phyloP scores from a whole-genome alignment of 345 rosid species.

The Eucalyptus tenuipes region DNA sequence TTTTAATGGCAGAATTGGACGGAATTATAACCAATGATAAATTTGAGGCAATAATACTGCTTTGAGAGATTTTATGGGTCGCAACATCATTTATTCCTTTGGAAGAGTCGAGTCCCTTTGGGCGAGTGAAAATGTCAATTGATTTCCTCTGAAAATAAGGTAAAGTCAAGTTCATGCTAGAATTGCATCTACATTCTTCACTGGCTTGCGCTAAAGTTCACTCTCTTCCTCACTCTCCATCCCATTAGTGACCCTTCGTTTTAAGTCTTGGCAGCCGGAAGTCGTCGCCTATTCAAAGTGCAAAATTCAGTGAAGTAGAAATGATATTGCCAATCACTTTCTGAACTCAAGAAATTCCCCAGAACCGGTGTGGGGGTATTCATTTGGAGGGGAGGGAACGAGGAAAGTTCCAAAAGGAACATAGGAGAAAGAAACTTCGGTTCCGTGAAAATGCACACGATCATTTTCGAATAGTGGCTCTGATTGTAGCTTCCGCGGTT shows the following conservation, averaged over 20 bases:
- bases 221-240: background rate
- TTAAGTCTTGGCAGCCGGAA: background rate
- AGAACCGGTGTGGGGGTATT: background rate
- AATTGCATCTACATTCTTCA: background rate
- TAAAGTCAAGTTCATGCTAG: background rate
- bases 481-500: fast-evolving
- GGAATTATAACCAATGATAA: fast-evolving
- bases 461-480: background rate
- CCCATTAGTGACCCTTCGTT: background rate
- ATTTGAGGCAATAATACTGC: background rate
- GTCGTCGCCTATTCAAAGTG: fast-evolving
- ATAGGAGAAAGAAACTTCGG: background rate
- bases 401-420: background rate
- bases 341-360: background rate
- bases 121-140: background rate
- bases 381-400: background rate
- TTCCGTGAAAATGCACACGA: background rate
- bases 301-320: background rate
- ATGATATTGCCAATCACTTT: background rate
- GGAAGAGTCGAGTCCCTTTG: background rate
- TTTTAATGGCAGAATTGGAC: background rate
- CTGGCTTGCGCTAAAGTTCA: fast-evolving
- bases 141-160: background rate
- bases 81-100: background rate
- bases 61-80: background rate